Percentiles rank a stretch among this genome's conserved stretches.
Evolutionary conservation across 306 rosid genomes (phyloP).

Genomic region (Prosopis cineraria): DNA sequence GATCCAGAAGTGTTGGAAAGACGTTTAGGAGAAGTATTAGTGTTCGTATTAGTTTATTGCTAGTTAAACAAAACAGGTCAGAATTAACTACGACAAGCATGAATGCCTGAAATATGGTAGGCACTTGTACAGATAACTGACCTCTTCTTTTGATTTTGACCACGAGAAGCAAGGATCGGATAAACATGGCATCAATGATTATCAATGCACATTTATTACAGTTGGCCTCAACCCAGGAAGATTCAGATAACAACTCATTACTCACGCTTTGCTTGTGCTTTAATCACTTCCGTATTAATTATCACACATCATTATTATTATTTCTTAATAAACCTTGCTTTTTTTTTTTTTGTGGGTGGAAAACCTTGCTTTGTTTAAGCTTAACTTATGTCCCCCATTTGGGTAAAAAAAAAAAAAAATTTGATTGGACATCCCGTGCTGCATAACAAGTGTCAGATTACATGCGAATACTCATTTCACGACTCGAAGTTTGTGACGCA

Average conservation of each 20-base stretch:
- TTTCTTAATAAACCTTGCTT: slow-evolving; percentile 5
- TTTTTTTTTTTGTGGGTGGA: too few relatives aligned
- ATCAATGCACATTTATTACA: neutral
- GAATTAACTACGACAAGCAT: neutral
- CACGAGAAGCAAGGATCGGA: neutral
- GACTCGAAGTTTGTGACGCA: slow-evolving; percentile 3
- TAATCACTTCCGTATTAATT: neutral
- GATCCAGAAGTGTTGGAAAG: too few relatives aligned
- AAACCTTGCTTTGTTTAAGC: neutral
- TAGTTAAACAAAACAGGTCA: neutral
- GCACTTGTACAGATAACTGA: neutral
- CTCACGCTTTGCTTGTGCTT: neutral
- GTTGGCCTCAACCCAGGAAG: neutral
- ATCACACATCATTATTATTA: slow-evolving; percentile 18
- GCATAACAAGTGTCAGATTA: neutral
- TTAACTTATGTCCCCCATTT: slow-evolving; percentile 34
- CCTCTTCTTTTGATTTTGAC: neutral
- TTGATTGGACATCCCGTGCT: slow-evolving; percentile 1
- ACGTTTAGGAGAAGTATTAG: too few relatives aligned
- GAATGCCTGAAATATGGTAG: neutral
- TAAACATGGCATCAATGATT: neutral
- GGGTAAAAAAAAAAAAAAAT: slow-evolving; percentile 21
- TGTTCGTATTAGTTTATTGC: neutral
- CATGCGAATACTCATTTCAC: neutral
- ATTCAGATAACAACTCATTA: neutral